Evolutionary conservation across 2,329 filamentous ascomycete genomes (phyloP), one percentile per base, ranked within the genome.

Genomic region (Biscogniauxia marginata): DNA sequence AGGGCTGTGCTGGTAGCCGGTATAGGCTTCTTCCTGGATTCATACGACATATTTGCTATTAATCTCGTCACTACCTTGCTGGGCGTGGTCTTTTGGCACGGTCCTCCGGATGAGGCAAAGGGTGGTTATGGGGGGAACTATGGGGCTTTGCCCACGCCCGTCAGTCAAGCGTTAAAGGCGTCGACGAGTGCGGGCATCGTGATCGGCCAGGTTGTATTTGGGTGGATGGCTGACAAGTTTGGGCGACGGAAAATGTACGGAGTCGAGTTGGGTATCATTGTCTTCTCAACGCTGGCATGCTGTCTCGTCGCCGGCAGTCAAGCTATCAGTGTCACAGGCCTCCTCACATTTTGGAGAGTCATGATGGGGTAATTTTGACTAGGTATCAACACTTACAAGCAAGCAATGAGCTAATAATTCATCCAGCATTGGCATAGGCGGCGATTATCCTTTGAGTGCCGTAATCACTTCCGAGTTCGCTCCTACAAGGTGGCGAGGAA

Each of bases 391-490:
- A 49, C 11, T n/a, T 3, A 46, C 6, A 20, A 46, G n/a, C 44
- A 21, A 22, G 54, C 25, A 50, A 24, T 30, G 16, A 56, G 30
- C 59, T 64, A 57, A 67, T 45, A 4, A 44, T 11, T 19, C n/a
- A 7, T 20, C 3, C 19, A 89, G 89, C 34, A 79, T 91, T 57
- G 89, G 88, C 24, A 90, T 92, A 50, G 89, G 90, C 62, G 90
- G 90, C 59, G 90, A 95, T 68, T 95, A 95, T 70, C 91, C 91
- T 2, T 77, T 95, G 6, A 89, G 84, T 47, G 87, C 88, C 0
- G 88, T 95, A 52, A 93, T 93, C 62, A 93, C 89, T 4, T 88
- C 90, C 9, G 90, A 95, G 79, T 93, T 93, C 69, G 89, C 90
- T 7, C 91, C 89, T 2, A 93, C 90, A 11, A 84, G 88, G 65